Evolutionary conservation across 345 rosid genomes (phyloP).

Genomic region (Bruguiera gymnorhiza): DNA sequence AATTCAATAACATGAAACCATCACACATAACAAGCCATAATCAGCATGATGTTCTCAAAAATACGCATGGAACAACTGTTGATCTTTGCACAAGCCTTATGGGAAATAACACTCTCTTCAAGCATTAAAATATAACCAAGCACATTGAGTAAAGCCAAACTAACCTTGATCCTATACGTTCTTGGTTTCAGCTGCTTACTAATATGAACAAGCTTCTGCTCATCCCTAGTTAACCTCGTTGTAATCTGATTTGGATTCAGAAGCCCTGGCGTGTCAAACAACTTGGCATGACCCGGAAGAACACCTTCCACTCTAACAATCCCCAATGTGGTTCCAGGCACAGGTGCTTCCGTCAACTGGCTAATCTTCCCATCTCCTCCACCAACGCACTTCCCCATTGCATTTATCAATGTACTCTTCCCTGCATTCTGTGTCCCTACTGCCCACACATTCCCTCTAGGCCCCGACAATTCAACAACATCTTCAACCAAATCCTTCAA

Average conservation of each 20-base stretch:
- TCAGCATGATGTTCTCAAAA: neutral
- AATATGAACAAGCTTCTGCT: conserved; percentile 79
- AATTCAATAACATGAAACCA: conserved; percentile 14
- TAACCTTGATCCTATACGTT: conserved; percentile 87
- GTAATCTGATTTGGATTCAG: conserved; percentile 82
- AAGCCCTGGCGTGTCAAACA: conserved; percentile 90
- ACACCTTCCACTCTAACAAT: conserved; percentile 79
- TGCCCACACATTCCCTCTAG: conserved; percentile 88
- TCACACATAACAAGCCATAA: conserved; percentile 4
- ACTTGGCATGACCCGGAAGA: conserved; percentile 70
- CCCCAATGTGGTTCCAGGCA: conserved; percentile 89
- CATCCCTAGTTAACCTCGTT: conserved; percentile 79
- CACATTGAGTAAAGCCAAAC: conserved; percentile 17
- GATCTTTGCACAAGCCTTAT: neutral
- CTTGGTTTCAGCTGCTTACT: conserved; percentile 83
- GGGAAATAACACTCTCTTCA: neutral
- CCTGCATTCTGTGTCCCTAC: conserved; percentile 90
- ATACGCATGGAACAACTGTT: neutral
- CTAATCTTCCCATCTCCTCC: conserved; percentile 33
- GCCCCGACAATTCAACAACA: conserved; percentile 63
- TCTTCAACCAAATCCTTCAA: conserved; percentile 75
- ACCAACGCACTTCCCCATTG: conserved; percentile 54
- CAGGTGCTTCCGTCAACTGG: conserved; percentile 85
- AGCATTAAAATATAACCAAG: neutral
- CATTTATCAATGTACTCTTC: conserved; percentile 85